phyloP scores from a whole-genome alignment of 139 green algal species.

The Chlamydomonas sp. region DNA sequence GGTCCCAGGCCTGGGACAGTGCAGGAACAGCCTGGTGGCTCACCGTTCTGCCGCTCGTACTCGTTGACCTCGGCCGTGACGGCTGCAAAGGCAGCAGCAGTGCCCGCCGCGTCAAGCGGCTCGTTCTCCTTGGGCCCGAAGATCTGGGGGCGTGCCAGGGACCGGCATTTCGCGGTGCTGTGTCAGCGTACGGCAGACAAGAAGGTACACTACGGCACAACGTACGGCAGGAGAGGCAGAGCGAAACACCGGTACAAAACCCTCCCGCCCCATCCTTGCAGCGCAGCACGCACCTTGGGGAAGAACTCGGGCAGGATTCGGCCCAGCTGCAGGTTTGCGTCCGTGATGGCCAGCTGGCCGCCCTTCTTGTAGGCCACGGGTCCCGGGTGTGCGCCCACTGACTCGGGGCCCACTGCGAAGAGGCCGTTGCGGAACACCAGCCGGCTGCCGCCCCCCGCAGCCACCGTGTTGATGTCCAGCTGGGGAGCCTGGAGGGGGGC shows the following conservation, averaged over 20 bases:
- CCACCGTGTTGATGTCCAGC: conserved; percentile 99
- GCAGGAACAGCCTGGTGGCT: background rate
- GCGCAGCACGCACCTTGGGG: conserved; percentile 64
- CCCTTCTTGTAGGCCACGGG: conserved; percentile 97
- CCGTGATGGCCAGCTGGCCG: conserved; percentile 92
- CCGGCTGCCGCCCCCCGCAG: conserved; percentile 90
- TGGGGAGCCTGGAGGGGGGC: conserved; percentile 84
- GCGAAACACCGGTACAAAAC: background rate
- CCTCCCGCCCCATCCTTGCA: background rate
- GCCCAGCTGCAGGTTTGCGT: conserved; percentile 95
- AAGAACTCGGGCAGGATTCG: conserved; percentile 94
- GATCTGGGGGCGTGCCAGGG: conserved; percentile 63
- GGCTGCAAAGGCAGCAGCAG: conserved; percentile 62
- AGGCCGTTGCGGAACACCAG: conserved; percentile 79
- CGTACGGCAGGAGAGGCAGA: background rate
- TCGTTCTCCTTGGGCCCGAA: conserved; percentile 86
- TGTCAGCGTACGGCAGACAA: too few relatives aligned
- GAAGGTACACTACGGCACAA: too few relatives aligned
- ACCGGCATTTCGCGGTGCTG: too few relatives aligned
- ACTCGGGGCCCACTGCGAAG: conserved; percentile 92
- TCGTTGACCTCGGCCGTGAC: conserved; percentile 73
- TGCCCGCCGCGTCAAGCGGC: conserved; percentile 78
- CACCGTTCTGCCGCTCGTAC: conserved; percentile 44
- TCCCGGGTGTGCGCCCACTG: conserved; percentile 92
- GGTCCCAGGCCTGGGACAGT: background rate